phyloP scores from a whole-genome alignment of 371 early-diverging fungal genomes.

The Mortierella polycephala region DNA sequence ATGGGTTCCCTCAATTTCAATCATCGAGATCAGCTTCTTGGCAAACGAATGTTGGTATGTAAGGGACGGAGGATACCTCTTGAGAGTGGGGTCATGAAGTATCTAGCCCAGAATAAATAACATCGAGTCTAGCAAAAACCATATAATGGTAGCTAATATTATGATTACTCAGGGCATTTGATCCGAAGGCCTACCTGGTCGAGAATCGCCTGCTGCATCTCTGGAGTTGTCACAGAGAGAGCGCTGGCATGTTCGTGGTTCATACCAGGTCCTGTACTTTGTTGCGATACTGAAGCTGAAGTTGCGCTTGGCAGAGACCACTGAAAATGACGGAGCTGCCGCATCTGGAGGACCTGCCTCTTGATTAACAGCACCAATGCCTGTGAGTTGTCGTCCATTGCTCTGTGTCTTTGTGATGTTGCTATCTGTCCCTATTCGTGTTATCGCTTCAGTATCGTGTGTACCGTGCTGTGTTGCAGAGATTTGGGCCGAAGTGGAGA shows the following conservation, averaged over 20 bases:
- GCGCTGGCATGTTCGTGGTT: background rate
- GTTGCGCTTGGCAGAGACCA: constrained; percentile 23
- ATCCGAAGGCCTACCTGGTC: constrained; percentile 22
- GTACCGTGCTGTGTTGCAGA: background rate
- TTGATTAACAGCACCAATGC: constrained; percentile 38
- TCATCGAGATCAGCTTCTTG: constrained; percentile 39
- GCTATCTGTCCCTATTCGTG: background rate
- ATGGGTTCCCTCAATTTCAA: constrained; percentile 27
- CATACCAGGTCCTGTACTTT: background rate
- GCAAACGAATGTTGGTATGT: constrained; percentile 44
- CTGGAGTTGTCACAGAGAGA: constrained; percentile 29
- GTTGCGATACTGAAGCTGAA: background rate
- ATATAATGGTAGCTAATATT: background rate
- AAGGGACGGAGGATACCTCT: constrained; percentile 45
- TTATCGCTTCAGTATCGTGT: background rate
- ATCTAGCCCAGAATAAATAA: constrained; percentile 16
- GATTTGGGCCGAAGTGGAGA: background rate
- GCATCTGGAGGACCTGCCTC: constrained; percentile 50
- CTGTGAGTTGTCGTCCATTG: constrained; percentile 15
- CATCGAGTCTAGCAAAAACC: background rate
- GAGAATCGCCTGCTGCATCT: constrained; percentile 43
- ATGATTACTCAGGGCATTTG: no score
- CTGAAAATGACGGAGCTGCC: constrained; percentile 40
- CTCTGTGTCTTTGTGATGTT: background rate
- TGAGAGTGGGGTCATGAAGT: constrained; percentile 28